These are phyloP conservation scores for Ceratobasidium sp. DNA, from an alignment of 1,284 basidiomycete genomes.

Conservation along the genomic window DNA sequence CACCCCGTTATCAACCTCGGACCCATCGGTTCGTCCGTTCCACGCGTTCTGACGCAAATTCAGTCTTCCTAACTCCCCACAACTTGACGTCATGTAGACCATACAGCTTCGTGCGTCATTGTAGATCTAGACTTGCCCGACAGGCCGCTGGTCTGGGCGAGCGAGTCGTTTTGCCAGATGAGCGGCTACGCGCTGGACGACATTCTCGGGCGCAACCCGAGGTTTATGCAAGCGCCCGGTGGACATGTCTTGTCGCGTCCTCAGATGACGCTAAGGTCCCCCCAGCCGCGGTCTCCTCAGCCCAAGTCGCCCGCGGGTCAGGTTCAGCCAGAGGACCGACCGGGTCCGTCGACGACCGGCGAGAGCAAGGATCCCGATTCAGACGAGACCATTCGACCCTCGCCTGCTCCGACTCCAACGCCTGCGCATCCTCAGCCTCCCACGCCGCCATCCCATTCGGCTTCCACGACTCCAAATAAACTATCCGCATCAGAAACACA, in stretches of 20 bases:
- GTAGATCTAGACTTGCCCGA: constrained; percentile 40
- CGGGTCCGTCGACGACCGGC: not conserved
- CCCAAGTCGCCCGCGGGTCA: not conserved
- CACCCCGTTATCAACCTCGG: constrained; percentile 85
- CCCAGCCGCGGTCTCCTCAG: not conserved
- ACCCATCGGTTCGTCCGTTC: constrained; percentile 70
- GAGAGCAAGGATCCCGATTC: not conserved
- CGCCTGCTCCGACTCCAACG: constrained; percentile 8
- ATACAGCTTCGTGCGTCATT: constrained; percentile 39
- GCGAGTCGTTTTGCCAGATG: constrained; percentile 39
- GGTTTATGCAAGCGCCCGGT: constrained; percentile 41
- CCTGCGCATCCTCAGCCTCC: not conserved
- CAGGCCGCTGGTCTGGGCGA: constrained; percentile 36
- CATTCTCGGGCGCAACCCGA: constrained; percentile 32
- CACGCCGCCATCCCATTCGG: not conserved
- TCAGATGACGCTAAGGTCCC: not conserved
- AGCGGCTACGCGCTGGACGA: constrained; percentile 36
- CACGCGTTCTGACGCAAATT: not conserved
- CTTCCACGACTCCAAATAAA: not conserved
- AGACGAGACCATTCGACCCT: not conserved
- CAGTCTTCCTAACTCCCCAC: not conserved
- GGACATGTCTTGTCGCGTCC: constrained; percentile 19
- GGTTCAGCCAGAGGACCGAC: not conserved
- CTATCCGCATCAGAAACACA: too few relatives aligned
- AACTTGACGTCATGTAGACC: constrained; percentile 23